Evolutionary conservation across 768 basidiomycete species (phyloP).

Genomic region (Lanmaoa pseudosensibilis): DNA sequence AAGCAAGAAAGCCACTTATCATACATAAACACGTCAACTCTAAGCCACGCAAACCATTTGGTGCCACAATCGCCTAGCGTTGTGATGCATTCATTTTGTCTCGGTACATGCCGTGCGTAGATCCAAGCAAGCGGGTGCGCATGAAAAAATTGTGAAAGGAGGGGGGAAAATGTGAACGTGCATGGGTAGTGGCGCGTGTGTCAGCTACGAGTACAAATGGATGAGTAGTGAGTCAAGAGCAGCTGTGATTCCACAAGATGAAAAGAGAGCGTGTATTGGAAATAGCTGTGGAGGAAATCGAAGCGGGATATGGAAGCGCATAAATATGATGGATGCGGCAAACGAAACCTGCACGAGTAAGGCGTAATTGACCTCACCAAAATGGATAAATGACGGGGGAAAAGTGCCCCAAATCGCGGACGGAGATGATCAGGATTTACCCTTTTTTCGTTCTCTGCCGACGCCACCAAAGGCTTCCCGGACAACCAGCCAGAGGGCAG

Average conservation of each 20-base stretch:
- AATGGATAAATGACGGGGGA: conserved; percentile 18
- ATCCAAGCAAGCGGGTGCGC: conserved; percentile 20
- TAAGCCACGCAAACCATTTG: neutral
- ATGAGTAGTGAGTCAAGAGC: conserved; percentile 12
- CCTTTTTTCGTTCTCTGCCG: conserved; percentile 74
- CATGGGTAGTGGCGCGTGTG: conserved; percentile 8
- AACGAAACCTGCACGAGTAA: conserved; percentile 6
- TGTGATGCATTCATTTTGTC: conserved; percentile 3
- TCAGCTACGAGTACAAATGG: conserved; percentile 27
- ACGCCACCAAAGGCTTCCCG: conserved; percentile 92
- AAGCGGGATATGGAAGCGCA: conserved; percentile 13
- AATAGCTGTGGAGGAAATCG: conserved; percentile 4
- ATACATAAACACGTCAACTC: neutral
- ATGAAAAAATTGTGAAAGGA: neutral
- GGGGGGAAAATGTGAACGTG: conserved; percentile 1
- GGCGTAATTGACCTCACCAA: conserved; percentile 11
- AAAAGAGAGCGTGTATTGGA: neutral
- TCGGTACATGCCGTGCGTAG: conserved; percentile 19
- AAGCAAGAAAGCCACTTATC: too few relatives aligned
- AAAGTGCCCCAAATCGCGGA: neutral
- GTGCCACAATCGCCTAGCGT: conserved; percentile 5
- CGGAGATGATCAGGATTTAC: conserved; percentile 51
- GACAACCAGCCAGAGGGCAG: conserved; percentile 88
- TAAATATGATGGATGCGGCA: conserved; percentile 16
- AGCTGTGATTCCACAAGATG: conserved; percentile 4